A percentile compares a stretch with the other conserved stretches of the same genome.
phyloP scores from a whole-genome alignment of 2,329 filamentous ascomycete species.

The Fonsecaea pedrosoi region DNA sequence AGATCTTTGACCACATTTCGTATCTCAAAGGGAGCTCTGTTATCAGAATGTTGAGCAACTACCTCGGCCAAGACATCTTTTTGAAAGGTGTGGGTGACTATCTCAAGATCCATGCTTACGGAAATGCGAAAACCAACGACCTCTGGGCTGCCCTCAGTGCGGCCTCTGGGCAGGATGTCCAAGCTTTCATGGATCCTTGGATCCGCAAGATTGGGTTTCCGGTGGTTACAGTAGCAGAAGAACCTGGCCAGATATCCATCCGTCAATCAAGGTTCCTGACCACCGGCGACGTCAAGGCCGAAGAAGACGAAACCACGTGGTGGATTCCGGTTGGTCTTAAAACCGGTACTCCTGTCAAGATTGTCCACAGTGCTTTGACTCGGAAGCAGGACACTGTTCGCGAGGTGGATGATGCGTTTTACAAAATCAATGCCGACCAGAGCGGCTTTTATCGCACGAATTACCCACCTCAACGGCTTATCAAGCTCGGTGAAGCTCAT shows the following conservation, averaged over 20 bases:
- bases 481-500: slow-evolving; percentile 78
- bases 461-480: slow-evolving; percentile 83
- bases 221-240: slow-evolving; percentile 82
- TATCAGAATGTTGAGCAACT: slow-evolving; percentile 92
- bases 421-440: slow-evolving; percentile 90
- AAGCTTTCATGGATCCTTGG: slow-evolving; percentile 89
- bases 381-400: slow-evolving; percentile 77
- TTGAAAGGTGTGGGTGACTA: slow-evolving; percentile 89
- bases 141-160: slow-evolving; percentile 88
- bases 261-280: slow-evolving; percentile 89
- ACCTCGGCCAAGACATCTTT: slow-evolving; percentile 87
- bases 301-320: slow-evolving; percentile 92
- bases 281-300: slow-evolving; percentile 85
- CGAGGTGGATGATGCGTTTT: slow-evolving; percentile 75
- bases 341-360: slow-evolving; percentile 70
- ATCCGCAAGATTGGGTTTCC: slow-evolving; percentile 96
- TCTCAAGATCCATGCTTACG: slow-evolving; percentile 84
- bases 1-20: slow-evolving; percentile 96
- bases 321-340: slow-evolving; percentile 92
- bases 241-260: slow-evolving; percentile 79
- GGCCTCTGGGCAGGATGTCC: slow-evolving; percentile 85
- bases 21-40: slow-evolving; percentile 96
- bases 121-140: slow-evolving; percentile 86
- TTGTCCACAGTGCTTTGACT: slow-evolving; percentile 72
- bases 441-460: slow-evolving; percentile 93